These are phyloP conservation scores for Yamadazyma insecticola DNA, from an alignment of 805 yeast genomes.

Conservation along the genomic window DNA sequence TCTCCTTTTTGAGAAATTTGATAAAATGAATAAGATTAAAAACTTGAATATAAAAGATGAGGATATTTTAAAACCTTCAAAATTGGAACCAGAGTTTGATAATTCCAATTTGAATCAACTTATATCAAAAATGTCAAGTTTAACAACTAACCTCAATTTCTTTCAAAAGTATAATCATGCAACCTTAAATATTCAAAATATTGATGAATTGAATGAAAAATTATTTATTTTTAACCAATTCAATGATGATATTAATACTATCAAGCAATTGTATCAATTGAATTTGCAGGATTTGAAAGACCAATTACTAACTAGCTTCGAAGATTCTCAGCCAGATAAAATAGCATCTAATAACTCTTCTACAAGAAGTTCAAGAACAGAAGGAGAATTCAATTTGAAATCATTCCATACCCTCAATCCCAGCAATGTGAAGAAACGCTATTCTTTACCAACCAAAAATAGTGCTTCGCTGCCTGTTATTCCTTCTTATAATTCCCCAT, in stretches of 20 bases:
- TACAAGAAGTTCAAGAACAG: constrained; percentile 15
- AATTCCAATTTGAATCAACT: constrained; percentile 20
- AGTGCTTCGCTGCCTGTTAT: too few relatives aligned
- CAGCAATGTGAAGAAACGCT: constrained; percentile 21
- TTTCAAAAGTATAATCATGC: constrained; percentile 35
- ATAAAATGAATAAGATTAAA: constrained; percentile 6
- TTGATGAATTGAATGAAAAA: constrained; percentile 34
- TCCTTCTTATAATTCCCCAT: too few relatives aligned
- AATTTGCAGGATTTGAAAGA: constrained; percentile 22
- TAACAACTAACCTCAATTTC: constrained; percentile 31
- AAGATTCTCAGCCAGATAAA: constrained; percentile 5
- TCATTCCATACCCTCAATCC: constrained; percentile 28
- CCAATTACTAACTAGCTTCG: too few relatives aligned
- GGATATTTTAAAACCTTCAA: constrained; percentile 3
- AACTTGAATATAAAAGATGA: constrained; percentile 1
- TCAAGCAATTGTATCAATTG: constrained; percentile 27
- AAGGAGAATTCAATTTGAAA: constrained; percentile 24
- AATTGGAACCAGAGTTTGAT: neutral
- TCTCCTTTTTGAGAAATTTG: constrained; percentile 24
- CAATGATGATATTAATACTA: constrained; percentile 22
- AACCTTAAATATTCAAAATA: constrained; percentile 19
- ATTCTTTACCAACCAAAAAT: constrained; percentile 14
- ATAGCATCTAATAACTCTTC: constrained; percentile 14
- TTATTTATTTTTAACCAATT: constrained; percentile 33
- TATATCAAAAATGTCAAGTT: constrained; percentile 24